phyloP scores from a whole-genome alignment of 2,329 filamentous ascomycete species.

The Periglandula ipomoeae region DNA sequence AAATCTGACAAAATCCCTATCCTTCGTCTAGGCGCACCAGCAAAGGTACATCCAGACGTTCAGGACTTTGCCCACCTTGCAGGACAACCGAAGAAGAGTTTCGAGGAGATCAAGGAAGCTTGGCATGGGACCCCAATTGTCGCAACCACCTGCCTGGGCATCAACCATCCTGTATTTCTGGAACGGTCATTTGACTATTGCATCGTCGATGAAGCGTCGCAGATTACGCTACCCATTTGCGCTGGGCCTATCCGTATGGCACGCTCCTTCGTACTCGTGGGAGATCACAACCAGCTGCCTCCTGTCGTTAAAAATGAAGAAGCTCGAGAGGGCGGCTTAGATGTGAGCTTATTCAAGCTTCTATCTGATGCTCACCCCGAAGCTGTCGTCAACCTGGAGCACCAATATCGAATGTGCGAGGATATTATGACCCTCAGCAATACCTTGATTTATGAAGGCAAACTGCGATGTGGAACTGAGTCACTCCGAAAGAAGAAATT shows the following conservation, averaged over 20 bases:
- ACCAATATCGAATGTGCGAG: constrained; percentile 97
- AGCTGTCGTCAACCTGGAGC: constrained; percentile 83
- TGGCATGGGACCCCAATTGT: constrained; percentile 86
- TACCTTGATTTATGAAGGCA: constrained; percentile 83
- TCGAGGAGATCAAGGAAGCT: constrained; percentile 73
- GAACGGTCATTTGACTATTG: constrained; percentile 94
- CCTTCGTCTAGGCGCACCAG: constrained; percentile 72
- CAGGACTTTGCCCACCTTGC: constrained; percentile 76
- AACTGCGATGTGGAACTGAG: constrained; percentile 79
- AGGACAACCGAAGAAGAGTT: constrained; percentile 60
- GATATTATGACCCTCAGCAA: constrained; percentile 95
- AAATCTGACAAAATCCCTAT: constrained; percentile 68
- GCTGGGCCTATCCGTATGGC: constrained; percentile 91
- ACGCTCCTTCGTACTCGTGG: constrained; percentile 85
- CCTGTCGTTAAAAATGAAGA: constrained; percentile 90
- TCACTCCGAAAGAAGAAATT: constrained; percentile 63
- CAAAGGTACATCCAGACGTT: constrained; percentile 84
- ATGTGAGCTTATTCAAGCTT: constrained; percentile 88
- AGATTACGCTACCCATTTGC: constrained; percentile 93
- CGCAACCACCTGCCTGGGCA: constrained; percentile 87
- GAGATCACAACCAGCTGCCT: constrained; percentile 92
- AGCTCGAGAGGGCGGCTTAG: constrained; percentile 75
- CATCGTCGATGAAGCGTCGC: constrained; percentile 95
- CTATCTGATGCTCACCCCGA: constrained; percentile 81
- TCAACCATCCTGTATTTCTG: constrained; percentile 81